phyloP scores from a whole-genome alignment of 2,329 filamentous ascomycete species.

The Pestalotiopsis sp. region DNA sequence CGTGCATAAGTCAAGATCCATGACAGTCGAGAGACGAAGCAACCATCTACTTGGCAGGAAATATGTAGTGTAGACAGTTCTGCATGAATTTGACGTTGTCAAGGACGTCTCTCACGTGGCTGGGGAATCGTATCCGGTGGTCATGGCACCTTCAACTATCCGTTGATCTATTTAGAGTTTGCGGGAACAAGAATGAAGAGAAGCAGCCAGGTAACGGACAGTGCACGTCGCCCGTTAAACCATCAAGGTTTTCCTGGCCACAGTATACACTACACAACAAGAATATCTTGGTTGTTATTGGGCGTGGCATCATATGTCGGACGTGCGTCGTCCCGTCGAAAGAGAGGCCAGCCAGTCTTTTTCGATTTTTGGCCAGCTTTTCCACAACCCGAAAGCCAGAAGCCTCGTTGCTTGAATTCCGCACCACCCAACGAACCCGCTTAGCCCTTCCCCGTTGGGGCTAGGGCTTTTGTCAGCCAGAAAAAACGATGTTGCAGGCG shows the following conservation, averaged over 20 bases:
- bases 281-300: neutral
- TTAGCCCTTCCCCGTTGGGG: neutral
- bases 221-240: neutral
- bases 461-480: neutral
- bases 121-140: neutral
- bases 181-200: neutral
- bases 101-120: neutral
- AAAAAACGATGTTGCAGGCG: neutral
- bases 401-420: neutral
- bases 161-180: neutral
- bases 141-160: neutral
- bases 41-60: neutral
- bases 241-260: neutral
- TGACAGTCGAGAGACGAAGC: neutral
- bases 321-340: neutral
- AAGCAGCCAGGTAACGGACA: constrained; percentile 1
- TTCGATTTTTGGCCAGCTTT: neutral
- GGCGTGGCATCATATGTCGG: neutral
- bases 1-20: neutral
- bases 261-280: neutral
- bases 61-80: neutral
- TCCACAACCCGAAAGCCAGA: neutral
- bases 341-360: neutral
- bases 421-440: neutral
- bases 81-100: neutral